phyloP scores from a whole-genome alignment of 352 stramenopile genomes.

The Bremia lactucae region DNA sequence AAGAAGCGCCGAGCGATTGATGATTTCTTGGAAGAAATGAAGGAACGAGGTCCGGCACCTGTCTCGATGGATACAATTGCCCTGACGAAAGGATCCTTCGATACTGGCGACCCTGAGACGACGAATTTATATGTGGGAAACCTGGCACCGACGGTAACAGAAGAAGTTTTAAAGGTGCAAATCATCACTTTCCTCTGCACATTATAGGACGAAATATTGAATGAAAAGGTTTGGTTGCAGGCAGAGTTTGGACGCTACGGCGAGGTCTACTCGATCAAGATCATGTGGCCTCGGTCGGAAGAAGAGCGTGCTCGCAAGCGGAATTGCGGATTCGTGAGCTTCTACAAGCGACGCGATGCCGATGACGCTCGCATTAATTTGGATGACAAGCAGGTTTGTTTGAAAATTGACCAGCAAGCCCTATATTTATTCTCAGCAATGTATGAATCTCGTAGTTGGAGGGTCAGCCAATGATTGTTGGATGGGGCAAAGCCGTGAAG shows the following conservation, averaged over 20 bases:
- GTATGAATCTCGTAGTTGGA: constrained; percentile 37
- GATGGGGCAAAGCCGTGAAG: constrained; percentile 74
- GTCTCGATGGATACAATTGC: constrained; percentile 12
- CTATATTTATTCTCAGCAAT: neutral
- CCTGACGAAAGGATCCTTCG: constrained; percentile 60
- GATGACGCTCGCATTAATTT: constrained; percentile 67
- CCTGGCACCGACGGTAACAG: constrained; percentile 86
- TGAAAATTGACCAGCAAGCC: neutral
- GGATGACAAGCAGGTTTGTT: constrained; percentile 58
- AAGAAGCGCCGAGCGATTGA: constrained; percentile 76
- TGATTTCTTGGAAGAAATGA: constrained; percentile 85
- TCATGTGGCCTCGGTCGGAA: constrained; percentile 96
- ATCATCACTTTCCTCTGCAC: neutral
- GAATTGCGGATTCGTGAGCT: constrained; percentile 94
- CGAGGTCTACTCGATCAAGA: constrained; percentile 92
- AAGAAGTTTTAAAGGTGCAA: constrained; percentile 76
- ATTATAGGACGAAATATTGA: neutral
- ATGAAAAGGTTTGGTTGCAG: constrained; percentile 7
- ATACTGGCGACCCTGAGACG: constrained; percentile 75
- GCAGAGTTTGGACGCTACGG: constrained; percentile 85
- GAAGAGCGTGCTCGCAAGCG: constrained; percentile 85
- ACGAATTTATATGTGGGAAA: constrained; percentile 94
- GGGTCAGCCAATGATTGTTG: constrained; percentile 62
- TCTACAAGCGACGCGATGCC: constrained; percentile 73
- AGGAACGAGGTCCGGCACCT: constrained; percentile 32